Evolutionary conservation across 2,329 filamentous ascomycete species (phyloP).

Genomic region (Epichloe coenophiala): DNA sequence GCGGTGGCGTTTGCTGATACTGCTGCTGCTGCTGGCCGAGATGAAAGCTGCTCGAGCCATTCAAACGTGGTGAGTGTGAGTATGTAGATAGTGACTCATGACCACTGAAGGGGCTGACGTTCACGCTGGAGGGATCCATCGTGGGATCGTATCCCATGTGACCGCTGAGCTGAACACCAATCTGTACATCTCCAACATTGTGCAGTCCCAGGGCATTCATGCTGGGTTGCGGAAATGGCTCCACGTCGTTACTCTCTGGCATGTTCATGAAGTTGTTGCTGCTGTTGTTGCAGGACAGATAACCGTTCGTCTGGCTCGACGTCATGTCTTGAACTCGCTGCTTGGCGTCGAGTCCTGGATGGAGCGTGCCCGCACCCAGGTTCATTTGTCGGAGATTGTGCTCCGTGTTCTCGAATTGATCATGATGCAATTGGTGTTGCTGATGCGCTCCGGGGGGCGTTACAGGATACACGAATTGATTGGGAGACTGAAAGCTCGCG

Average conservation of each 20-base stretch:
- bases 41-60: slow-evolving; percentile 3
- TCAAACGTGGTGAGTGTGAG: slow-evolving; percentile 20
- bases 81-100: slow-evolving; percentile 23
- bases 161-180: slow-evolving; percentile 11
- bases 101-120: slow-evolving; percentile 23
- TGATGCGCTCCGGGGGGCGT: slow-evolving; percentile 15
- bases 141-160: slow-evolving; percentile 17
- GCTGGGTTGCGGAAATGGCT: slow-evolving; percentile 16
- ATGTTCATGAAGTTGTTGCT: slow-evolving; percentile 14
- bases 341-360: slow-evolving; percentile 12
- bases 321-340: slow-evolving; percentile 13
- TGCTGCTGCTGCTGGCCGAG: slow-evolving; percentile 1
- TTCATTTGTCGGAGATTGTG: slow-evolving; percentile 14
- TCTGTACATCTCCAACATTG: slow-evolving; percentile 11
- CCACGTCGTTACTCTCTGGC: slow-evolving; percentile 13
- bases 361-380: slow-evolving; percentile 15
- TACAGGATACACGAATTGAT: slow-evolving; percentile 14
- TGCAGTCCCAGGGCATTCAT: slow-evolving; percentile 21
- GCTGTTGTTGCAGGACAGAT: slow-evolving; percentile 7
- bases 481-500: slow-evolving; percentile 8
- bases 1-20: background rate
- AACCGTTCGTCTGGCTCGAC: slow-evolving; percentile 12
- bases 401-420: slow-evolving; percentile 15
- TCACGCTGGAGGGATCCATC: slow-evolving; percentile 18
- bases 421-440: slow-evolving; percentile 13